Conservation (phyloP, 2,329 filamentous ascomycete species). For the Paramyrothecium roridum region DNA sequence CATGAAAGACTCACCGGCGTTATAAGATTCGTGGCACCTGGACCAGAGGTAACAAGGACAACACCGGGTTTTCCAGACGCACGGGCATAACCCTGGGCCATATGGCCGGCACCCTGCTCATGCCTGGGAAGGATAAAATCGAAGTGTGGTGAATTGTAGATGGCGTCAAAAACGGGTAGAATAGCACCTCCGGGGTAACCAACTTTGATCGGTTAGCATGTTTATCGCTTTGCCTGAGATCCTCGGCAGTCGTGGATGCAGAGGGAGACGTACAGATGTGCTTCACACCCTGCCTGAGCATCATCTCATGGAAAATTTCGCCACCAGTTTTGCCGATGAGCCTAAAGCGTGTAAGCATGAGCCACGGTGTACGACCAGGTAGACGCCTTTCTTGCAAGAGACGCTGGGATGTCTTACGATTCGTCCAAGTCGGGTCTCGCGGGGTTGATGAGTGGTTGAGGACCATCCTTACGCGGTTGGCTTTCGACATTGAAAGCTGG, state of each 20-base stretch:
- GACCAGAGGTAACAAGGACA: constrained; percentile 93
- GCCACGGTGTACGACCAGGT: constrained; percentile 6
- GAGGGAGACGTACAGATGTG: constrained; percentile 74
- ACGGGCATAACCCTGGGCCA: constrained; percentile 97
- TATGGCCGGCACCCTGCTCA: constrained; percentile 97
- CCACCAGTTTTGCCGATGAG: constrained; percentile 95
- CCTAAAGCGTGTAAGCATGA: constrained; percentile 37
- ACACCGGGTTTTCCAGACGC: constrained; percentile 93
- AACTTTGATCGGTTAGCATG: constrained; percentile 42
- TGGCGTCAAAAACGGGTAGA: constrained; percentile 96
- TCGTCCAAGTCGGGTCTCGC: constrained; percentile 69
- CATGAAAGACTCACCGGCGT: too few species aligned
- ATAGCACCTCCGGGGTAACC: constrained; percentile 95
- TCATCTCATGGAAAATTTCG: constrained; percentile 99
- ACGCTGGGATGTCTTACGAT: constrained; percentile 56
- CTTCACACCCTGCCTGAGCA: constrained; percentile 88
- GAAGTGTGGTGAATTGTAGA: constrained; percentile 97
- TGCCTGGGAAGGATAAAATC: constrained; percentile 93
- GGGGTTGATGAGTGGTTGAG: constrained; percentile 65
- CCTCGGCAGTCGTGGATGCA: neutral
- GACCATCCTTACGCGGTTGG: constrained; percentile 54
- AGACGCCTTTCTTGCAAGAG: neutral
- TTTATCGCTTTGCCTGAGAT: neutral
- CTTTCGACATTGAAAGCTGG: constrained; percentile 54
- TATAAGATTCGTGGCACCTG: constrained; percentile 93